These are phyloP conservation scores for Meripilus lineatus DNA, from an alignment of 1,284 basidiomycete species.

Conservation along the genomic window DNA sequence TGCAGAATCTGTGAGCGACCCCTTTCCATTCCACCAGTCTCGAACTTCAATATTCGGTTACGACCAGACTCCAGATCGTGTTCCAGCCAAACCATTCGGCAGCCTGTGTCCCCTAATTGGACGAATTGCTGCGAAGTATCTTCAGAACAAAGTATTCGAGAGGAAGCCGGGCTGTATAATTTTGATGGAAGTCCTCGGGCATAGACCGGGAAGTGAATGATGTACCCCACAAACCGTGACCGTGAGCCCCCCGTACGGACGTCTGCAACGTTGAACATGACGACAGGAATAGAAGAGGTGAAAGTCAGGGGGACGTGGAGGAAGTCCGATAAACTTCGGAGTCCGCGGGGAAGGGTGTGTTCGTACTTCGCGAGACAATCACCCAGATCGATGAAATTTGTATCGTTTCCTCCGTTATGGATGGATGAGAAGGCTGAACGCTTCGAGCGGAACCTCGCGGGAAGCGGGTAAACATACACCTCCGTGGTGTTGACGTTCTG, in stretches of 20 bases:
- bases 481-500: constrained; percentile 21
- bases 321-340: constrained; percentile 3
- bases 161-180: too few species aligned
- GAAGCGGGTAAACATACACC: constrained; percentile 25
- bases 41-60: constrained; percentile 42
- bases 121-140: constrained; percentile 37
- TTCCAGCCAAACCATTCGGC: constrained; percentile 47
- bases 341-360: constrained; percentile 14
- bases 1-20: constrained; percentile 14
- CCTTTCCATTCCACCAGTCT: constrained; percentile 21
- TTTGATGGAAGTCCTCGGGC: too few species aligned
- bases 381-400: constrained; percentile 17
- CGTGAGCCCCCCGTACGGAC: constrained; percentile 8
- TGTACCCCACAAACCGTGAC: constrained; percentile 13
- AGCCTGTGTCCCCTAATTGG: constrained; percentile 42
- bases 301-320: constrained; percentile 3
- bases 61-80: constrained; percentile 45
- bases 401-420: constrained; percentile 9
- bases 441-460: too few species aligned
- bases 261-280: constrained; percentile 17
- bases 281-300: constrained; percentile 11
- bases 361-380: constrained; percentile 14
- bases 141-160: constrained; percentile 15
- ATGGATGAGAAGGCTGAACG: too few species aligned
- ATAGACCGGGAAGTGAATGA: constrained; percentile 21